These are phyloP conservation scores for Alternaria sp. DNA, from an alignment of 2,329 filamentous ascomycete species.

Conservation along the genomic window DNA sequence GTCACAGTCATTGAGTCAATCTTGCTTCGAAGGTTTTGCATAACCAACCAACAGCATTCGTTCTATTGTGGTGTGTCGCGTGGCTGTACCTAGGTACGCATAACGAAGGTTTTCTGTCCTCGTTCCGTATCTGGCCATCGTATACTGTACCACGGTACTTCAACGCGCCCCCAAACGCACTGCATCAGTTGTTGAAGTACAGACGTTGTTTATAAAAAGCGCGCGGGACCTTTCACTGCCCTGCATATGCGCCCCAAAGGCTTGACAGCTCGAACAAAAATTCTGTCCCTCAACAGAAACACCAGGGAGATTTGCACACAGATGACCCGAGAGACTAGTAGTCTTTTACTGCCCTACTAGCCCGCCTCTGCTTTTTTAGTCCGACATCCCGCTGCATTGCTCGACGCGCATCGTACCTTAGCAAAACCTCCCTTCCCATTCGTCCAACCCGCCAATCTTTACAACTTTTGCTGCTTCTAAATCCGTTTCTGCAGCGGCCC, in stretches of 20 bases:
- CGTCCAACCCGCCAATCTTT: slow-evolving; percentile 8
- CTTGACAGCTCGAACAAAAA: slow-evolving; percentile 3
- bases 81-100: too few species aligned
- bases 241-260: background rate
- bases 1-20: background rate
- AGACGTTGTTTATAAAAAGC: background rate
- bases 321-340: background rate
- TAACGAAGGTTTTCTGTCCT: background rate
- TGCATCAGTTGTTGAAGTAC: background rate
- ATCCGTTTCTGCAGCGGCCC: slow-evolving; percentile 7
- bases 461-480: slow-evolving; percentile 1
- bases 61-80: too few species aligned
- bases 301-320: background rate
- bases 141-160: background rate
- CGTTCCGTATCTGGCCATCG: background rate
- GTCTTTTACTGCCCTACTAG: background rate
- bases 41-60: background rate
- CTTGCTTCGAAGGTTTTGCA: background rate
- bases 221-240: background rate
- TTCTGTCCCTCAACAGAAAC: slow-evolving; percentile 19
- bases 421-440: slow-evolving; percentile 2
- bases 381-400: background rate
- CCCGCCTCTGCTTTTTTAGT: background rate
- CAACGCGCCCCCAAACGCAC: background rate
- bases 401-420: background rate